Base-by-base conservation (phyloP, 805 yeast genomes). In the Wickerhamomyces silvicola region DNA sequence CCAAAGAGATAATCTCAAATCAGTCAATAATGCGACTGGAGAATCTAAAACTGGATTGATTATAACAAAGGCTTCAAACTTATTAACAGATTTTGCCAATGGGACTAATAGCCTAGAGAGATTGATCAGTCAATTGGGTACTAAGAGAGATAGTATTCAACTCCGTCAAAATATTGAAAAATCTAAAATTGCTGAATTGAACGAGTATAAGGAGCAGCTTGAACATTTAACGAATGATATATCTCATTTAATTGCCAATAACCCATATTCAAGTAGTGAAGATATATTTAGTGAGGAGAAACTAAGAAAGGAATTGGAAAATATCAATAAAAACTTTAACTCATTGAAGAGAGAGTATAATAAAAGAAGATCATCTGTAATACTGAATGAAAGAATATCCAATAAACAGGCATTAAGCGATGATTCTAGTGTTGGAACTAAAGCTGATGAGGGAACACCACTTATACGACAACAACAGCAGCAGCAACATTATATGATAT, bases 261-360 rank as follows among this genome's bases (percentile, higher is more conserved):
- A 35, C 27, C 20, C 22, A 10, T 13, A 23, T 17, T 36, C 42
- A 12, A 33, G 35, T 5, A 38, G 42, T 14, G 45, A 44, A 22
- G 52, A 44, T 24, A 45, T 42, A 27, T 51, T 50, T 35, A 50
- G 49, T 23, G 52, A 48, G 28, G 56, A 51, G 24, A 68, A 81
- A 36, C 53, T 83, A 13, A 59, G 63, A 11, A 62, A 62, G 15
- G 90, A 83, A 52, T 76, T 73, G 43, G 62, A 62, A 19, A 68
- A 64, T 13, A 62, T 81, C 14, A 67, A 70, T 39, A 57, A 57
- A 27, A 68, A 56, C 49, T 75, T 60, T 53, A 65, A 52, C 19
- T 41, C 49, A 15, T 43, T 71, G 10, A 60, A 66, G 39, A 55
- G 72, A 19, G 52, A 60, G 7, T 79, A 77, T 41, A 59, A 62